Evolutionary conservation across 2,329 filamentous ascomycete genomes (phyloP), one percentile per base, ranked within the genome.

Genomic region (Cordyceps farinosa): DNA sequence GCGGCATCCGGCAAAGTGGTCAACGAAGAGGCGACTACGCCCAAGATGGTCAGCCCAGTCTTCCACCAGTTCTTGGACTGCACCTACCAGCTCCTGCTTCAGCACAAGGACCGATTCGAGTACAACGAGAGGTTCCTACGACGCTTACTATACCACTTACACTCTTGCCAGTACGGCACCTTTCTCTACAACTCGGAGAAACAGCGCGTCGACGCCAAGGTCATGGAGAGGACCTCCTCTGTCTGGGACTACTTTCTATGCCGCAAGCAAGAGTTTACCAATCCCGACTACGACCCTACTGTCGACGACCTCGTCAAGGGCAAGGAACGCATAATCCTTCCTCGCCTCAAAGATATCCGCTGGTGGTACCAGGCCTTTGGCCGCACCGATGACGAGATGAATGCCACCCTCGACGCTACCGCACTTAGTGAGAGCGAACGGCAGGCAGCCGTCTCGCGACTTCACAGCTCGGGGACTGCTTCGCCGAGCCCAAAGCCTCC

Each of bases 21-120:
- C 22, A 79, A 83, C n/a, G 78, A 80, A 67, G 87, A 91, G 69
- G 84, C 87, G 10, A 97, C 92, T 0, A 87, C 87, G 64, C 87
- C 88, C n/a, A 95, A 91, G 68, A 95, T 98, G 78, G 90, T 96
- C 40, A 96, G 92, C 65, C 95, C 95, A 0, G 91, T 99, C 30
- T 99, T 99, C 76, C 95, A 99, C 70, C 95, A 99, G 72, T 99
- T 98, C 76, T 84, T 99, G 10, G 95, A 98, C 72, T 92, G 92
- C 44, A 92, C 91, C 1, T 98, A 95, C 73, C 95, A 99, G 74
- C 82, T 99, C 34, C 78, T 96, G 30, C 83, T 90, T 65, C 95
- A 98, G 73, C 82, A 94, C 70, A 92, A 92, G 0, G 90, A 87
- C 7, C 89, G 93, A 0, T 99, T 99, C 72, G 94, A 99, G 74